Conservation (phyloP, 2,329 filamentous ascomycete species). For the Leptodontidium sp. region DNA sequence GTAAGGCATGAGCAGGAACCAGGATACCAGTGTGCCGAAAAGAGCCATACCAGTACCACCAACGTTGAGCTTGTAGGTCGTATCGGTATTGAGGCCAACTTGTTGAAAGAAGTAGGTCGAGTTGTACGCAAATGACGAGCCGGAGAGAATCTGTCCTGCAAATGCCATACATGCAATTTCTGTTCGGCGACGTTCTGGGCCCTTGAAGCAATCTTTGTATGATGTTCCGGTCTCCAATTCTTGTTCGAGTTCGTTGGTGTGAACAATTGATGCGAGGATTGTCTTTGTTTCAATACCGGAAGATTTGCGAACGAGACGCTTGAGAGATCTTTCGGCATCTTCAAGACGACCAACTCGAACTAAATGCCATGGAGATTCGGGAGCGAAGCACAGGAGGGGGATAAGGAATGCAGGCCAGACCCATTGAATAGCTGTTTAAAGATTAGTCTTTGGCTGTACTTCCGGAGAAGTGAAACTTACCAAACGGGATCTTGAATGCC, state of each 20-base stretch:
- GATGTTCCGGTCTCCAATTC: constrained; percentile 51
- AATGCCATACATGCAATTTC: constrained; percentile 65
- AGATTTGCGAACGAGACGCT: constrained; percentile 46
- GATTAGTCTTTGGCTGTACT: not conserved
- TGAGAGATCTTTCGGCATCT: constrained; percentile 53
- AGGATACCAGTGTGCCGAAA: not conserved
- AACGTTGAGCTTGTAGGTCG: constrained; percentile 49
- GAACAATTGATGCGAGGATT: constrained; percentile 56
- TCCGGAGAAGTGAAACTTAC: constrained; percentile 21
- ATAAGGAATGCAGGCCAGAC: constrained; percentile 57
- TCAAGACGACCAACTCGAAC: constrained; percentile 53
- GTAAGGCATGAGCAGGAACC: constrained; percentile 13
- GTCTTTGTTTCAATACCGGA: constrained; percentile 25
- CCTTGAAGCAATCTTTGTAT: constrained; percentile 58
- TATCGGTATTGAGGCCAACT: constrained; percentile 56
- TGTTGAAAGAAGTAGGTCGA: constrained; percentile 66
- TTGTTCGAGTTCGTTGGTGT: constrained; percentile 62
- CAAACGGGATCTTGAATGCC: constrained; percentile 57
- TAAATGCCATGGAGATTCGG: constrained; percentile 59
- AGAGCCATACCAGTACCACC: constrained; percentile 2
- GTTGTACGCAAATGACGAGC: constrained; percentile 68
- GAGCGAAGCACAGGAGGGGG: constrained; percentile 53
- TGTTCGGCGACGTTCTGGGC: constrained; percentile 55
- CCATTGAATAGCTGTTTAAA: constrained; percentile 47
- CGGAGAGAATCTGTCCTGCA: constrained; percentile 66